Percentiles rank a stretch among this genome's conserved stretches.
phyloP scores from a whole-genome alignment of 148 eudicot species.

The Selenicereus undatus region DNA sequence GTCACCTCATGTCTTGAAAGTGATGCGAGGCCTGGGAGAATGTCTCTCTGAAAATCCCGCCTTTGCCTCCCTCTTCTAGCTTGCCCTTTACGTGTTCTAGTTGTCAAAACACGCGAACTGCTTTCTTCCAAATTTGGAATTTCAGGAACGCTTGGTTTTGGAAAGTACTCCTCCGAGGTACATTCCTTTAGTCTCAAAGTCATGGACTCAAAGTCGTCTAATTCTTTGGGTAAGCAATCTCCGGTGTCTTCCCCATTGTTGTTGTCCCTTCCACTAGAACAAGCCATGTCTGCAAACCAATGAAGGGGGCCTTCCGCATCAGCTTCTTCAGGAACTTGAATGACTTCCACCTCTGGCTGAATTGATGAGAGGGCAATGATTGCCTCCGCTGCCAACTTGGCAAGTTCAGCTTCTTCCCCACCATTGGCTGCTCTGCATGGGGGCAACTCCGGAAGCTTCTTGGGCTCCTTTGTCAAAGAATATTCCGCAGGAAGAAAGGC shows the following conservation, averaged over 20 bases:
- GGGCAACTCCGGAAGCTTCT: conserved; percentile 17
- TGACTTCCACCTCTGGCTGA: not conserved
- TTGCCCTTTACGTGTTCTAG: conserved; percentile 51
- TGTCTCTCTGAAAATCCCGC: conserved; percentile 83
- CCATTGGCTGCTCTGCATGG: not conserved
- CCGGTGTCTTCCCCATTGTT: not conserved
- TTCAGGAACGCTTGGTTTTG: conserved; percentile 56
- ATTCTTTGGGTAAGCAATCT: not conserved
- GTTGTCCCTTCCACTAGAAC: not conserved
- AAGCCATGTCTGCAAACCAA: conserved; percentile 3
- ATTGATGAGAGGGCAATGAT: not conserved
- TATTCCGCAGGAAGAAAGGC: conserved; percentile 16
- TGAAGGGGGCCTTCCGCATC: not conserved
- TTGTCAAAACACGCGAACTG: conserved; percentile 26
- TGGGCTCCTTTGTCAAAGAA: conserved; percentile 20
- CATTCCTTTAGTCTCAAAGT: conserved; percentile 53
- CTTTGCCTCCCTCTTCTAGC: conserved; percentile 73
- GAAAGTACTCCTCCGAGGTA: conserved; percentile 68
- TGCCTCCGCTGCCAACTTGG: not conserved
- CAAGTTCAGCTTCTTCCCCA: not conserved
- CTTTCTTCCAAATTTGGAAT: conserved; percentile 36
- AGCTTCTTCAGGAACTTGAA: not conserved
- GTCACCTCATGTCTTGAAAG: conserved; percentile 80
- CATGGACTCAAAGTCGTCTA: conserved; percentile 41
- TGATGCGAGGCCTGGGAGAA: conserved; percentile 80